A percentile compares a stretch with the other conserved stretches of the same genome.
Conservation (phyloP, 2,329 filamentous ascomycete genomes). For the Pseudogymnoascus sp. region DNA sequence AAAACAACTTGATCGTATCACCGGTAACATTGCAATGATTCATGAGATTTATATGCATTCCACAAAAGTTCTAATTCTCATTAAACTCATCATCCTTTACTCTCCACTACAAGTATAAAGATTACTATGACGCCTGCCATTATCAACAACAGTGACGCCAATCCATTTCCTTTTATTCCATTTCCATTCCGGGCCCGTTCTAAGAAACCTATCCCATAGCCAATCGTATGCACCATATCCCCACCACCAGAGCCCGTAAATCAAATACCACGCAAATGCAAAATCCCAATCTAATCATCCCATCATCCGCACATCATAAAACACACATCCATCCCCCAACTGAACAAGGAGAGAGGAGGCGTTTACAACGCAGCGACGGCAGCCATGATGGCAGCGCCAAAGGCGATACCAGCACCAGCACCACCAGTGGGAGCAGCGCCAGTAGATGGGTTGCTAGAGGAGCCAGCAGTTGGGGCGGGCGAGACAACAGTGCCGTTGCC, state of each 20-base stretch:
- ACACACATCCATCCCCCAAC: no score
- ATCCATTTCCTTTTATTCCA: neutral
- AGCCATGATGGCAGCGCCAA: slow-evolving; percentile 8
- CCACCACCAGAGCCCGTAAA: neutral
- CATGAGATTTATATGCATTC: neutral
- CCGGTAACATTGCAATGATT: neutral
- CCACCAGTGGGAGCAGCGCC: neutral
- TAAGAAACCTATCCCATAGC: no score
- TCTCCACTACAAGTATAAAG: neutral
- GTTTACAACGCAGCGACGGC: slow-evolving; percentile 1
- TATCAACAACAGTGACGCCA: slow-evolving; percentile 9
- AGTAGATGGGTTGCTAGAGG: neutral
- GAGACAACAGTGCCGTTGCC: slow-evolving; percentile 7
- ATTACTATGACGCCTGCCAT: slow-evolving; percentile 3
- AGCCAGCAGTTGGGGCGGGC: neutral
- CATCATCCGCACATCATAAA: neutral
- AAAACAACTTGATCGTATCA: neutral
- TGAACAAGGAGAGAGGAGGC: no score
- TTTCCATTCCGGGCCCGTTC: neutral
- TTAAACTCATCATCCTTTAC: neutral
- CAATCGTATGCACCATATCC: neutral
- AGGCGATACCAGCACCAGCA: neutral
- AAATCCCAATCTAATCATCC: neutral
- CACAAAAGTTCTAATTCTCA: neutral
- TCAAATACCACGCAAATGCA: neutral